Evolutionary conservation across 345 rosid genomes (phyloP).

Genomic region (Citrus inodora): DNA sequence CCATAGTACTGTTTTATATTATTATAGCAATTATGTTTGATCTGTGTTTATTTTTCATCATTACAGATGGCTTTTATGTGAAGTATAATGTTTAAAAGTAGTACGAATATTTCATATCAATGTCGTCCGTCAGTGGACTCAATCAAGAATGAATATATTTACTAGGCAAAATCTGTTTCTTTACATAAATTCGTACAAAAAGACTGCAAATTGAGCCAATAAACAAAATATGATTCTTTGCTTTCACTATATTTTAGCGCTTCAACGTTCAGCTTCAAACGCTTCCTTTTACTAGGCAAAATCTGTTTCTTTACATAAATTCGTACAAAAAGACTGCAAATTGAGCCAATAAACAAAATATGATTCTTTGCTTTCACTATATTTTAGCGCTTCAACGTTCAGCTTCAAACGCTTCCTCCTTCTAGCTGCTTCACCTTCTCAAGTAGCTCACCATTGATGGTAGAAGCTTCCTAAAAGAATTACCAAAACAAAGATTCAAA

Average conservation of each 20-base stretch:
- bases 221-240: neutral
- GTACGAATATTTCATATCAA: neutral
- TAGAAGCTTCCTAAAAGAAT: conserved; percentile 24
- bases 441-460: conserved; percentile 23
- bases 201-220: neutral
- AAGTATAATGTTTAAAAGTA: neutral
- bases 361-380: neutral
- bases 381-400: conserved; percentile 4
- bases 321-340: neutral
- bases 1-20: conserved; percentile 14
- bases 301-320: neutral
- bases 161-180: neutral
- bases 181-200: neutral
- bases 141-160: neutral
- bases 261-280: neutral
- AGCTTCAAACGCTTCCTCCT: neutral
- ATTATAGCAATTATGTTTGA: neutral
- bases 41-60: neutral
- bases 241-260: neutral
- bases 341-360: neutral
- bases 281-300: neutral
- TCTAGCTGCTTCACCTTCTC: conserved; percentile 28
- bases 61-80: neutral
- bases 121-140: neutral
- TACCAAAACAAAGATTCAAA: neutral